Base-by-base conservation (phyloP, 257 asterid species). In the Gynochthodes officinalis region DNA sequence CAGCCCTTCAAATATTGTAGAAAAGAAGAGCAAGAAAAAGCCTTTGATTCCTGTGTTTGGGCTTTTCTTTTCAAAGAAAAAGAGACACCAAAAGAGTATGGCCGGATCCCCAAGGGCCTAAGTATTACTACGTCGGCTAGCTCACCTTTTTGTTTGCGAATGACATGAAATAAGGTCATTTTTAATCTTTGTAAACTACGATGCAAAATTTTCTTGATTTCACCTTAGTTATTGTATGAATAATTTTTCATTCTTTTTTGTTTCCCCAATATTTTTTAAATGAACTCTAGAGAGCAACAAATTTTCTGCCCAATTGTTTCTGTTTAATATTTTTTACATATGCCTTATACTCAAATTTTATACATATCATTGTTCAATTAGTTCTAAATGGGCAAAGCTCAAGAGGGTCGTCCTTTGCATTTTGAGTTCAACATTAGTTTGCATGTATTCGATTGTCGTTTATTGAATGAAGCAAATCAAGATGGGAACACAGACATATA, bases 41-140 rank as follows among this genome's bases (percentile, higher is more conserved):
- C 85, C 87, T 32, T 73, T 86, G 54, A 80, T 89, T 58, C 89
- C 96, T 30, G 43, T 84, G 52, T 43, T 89, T 71, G 96, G 89
- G 73, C 82, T 83, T 32, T 28, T 92, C 25, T 92, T 88, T 72
- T 28, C 68, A 14, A 88, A 80, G 83, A 87, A 79, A 70, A 83
- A 82, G 66, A 80, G 78, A 73, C 72, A 66, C 52, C 84, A 76
- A 71, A 69, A 76, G 33, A 27, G 5, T 32, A 14, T 44, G 3
- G 23, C 25, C 12, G 53, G 55, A 73, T 39, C 67, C 3, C 30
- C 46, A 11, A 70, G 44, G 44, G 64, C 70, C 70, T 77, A 62
- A 73, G 0, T 28, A 19, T 8, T 53, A 12, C 5, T 58, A 27
- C 49, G 4, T 43, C 6, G 8, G 30, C 46, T 6, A 33, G 63